Evolutionary conservation across 2,329 filamentous ascomycete species (phyloP), one percentile per base, ranked within the genome.

Genomic region (Zasmidium cellare): DNA sequence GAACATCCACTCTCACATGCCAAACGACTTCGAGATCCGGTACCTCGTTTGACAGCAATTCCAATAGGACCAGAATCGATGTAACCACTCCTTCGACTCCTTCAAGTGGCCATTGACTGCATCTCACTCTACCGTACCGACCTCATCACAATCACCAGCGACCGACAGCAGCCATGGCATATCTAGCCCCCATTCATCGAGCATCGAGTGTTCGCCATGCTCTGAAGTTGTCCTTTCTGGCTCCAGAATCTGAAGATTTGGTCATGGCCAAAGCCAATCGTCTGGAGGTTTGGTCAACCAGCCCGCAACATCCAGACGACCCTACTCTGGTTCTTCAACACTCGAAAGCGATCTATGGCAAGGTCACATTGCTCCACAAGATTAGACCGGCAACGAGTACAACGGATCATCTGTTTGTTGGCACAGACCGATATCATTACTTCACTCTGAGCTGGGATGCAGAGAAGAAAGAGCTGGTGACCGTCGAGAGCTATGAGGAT

Each of bases 121-220:
- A 19, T 19, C 38, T 14, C 3, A 24, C 44, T 41, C 55, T 20
- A 54, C 22, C 45, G 20, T 44, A 49, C 20, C 57, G 22, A n/a
- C 35, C 53, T 48, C 31, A 20, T 51, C 44, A 51, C 56, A 56
- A 49, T 35, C 46, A 11, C 31, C 19, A 55, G n/a, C 22, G 23
- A 24, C 3, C 25, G 31, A 5, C 25, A 19, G 19, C 45, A 24
- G 71, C 41, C 59, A 99, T 99, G 94, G 90, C 94, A 53, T 99
- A 97, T 75, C 81, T 99, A 69, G 92, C 91, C 61, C 92, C 94
- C 41, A 94, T 99, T 57, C 94, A 99, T 75, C 84, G 87, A 68
- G 89, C 94, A 22, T 97, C 91, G 74, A 96, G 91, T 78, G 87
- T 97, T 63, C 87, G 92, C 55, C 90, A 96, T 83, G 93, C 92